Evolutionary conservation across 352 stramenopile genomes (phyloP), one percentile per base, ranked within the genome.

Genomic region (Pythium coloratum): DNA sequence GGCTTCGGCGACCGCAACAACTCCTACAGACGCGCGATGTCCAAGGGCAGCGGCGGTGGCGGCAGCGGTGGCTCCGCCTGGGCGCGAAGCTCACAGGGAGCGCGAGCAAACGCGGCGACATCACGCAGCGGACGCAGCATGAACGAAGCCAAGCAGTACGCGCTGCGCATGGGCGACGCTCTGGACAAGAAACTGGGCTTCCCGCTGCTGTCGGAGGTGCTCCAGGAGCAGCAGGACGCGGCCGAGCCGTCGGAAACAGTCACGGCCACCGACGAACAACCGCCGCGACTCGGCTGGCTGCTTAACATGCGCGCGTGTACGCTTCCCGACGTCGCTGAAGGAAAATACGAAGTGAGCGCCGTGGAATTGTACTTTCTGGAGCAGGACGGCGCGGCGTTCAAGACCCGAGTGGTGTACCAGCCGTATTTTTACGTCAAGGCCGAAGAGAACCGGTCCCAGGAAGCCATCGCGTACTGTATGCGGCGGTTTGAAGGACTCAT

Each of bases 351-450:
- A 76, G 87, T 92, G n/a, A 90, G 82, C 51, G 94, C 88, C 5
- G 69, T 98, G 12, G 96, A 99, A 68, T 63, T 99, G 42, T 99
- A 98, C 76, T 99, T 99, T 72, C 69, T 98, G 7, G 83, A 97
- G 72, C 90, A 98, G 66, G 90, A 97, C 67, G 92, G 91, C 20
- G 78, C 79, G 42, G 95, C 86, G 9, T 99, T 99, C 82, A 99
- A 99, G 80, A 93, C 94, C 6, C 95, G 89, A 33, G 80, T 99
- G 28, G 79, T 99, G 26, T 96, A 99, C 76, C 77, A 91, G 72
- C 97, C 97, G 4, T 99, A 99, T 73, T 98, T 99, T 64, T 99
- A 98, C 69, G 78, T 99, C 13, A 70, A 82, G 8, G 74, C 84
- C 2, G 80, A 88, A 33, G 57, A 74, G 5, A 86, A 86, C 55